A percentile compares a stretch with the other conserved stretches of the same genome.
These are phyloP conservation scores for Phytophthora pinifolia DNA, from an alignment of 352 stramenopile species.

Conservation along the genomic window DNA sequence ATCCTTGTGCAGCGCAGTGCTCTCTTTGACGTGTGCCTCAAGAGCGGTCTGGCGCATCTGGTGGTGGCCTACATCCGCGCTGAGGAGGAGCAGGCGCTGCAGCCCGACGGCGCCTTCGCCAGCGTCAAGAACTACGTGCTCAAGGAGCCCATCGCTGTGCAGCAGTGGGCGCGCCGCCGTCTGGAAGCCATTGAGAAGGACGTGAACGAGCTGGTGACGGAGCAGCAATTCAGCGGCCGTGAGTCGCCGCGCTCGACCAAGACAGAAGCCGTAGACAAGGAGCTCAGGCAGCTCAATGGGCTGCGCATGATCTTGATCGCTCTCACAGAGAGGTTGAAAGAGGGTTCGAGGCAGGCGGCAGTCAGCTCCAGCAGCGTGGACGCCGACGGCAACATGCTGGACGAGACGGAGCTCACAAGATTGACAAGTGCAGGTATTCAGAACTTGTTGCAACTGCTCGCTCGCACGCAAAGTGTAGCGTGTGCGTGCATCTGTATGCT, in stretches of 20 bases:
- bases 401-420: conserved; percentile 70
- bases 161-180: conserved; percentile 68
- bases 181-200: conserved; percentile 56
- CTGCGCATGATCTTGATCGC: conserved; percentile 68
- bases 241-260: conserved; percentile 33
- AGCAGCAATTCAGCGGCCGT: conserved; percentile 44
- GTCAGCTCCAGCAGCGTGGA: conserved; percentile 31
- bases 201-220: conserved; percentile 53
- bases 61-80: conserved; percentile 75
- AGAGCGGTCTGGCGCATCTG: conserved; percentile 67
- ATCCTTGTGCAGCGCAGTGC: conserved; percentile 64
- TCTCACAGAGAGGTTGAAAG: conserved; percentile 66
- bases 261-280: conserved; percentile 38
- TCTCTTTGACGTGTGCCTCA: conserved; percentile 77
- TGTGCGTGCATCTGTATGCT: conserved; percentile 64
- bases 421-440: conserved; percentile 66
- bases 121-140: conserved; percentile 63
- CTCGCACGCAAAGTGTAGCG: conserved; percentile 55
- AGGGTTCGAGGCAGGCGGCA: conserved; percentile 53
- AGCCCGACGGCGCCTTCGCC: conserved; percentile 27
- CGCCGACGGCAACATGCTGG: conserved; percentile 36
- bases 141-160: conserved; percentile 78
- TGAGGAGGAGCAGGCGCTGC: conserved; percentile 21
- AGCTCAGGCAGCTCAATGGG: conserved; percentile 65
- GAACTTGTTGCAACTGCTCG: conserved; percentile 69